Conservation (phyloP, 2,329 filamentous ascomycete species). For the Aspergillus sp. region DNA sequence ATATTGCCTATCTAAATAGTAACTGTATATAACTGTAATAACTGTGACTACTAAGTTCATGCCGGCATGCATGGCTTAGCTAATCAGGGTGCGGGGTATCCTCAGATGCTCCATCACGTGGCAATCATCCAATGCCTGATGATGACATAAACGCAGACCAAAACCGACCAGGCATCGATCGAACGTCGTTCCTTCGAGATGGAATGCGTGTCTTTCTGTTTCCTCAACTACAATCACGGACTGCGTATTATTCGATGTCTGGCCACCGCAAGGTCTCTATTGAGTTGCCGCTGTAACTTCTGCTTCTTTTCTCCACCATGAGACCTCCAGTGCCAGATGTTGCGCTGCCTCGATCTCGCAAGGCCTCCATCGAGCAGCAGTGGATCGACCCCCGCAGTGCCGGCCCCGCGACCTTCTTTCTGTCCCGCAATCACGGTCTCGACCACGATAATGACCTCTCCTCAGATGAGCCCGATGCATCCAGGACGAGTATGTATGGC, state of each 20-base stretch:
- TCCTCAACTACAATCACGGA: neutral
- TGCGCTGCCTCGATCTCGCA: constrained; percentile 36
- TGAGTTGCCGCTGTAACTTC: neutral
- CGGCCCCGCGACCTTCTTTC: constrained; percentile 61
- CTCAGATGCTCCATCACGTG: neutral
- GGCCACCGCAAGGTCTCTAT: neutral
- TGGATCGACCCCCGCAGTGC: constrained; percentile 41
- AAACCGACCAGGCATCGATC: neutral
- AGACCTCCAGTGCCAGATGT: constrained; percentile 41
- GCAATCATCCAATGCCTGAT: neutral
- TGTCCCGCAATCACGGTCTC: constrained; percentile 56
- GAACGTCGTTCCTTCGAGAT: neutral
- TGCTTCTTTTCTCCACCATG: constrained; percentile 33
- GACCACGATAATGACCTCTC: constrained; percentile 35
- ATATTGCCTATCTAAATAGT: too few relatives aligned
- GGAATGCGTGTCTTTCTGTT: neutral
- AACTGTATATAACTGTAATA: too few relatives aligned
- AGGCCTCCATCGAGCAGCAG: constrained; percentile 37
- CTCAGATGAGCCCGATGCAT: constrained; percentile 30
- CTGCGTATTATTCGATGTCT: constrained; percentile 7
- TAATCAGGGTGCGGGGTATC: neutral
- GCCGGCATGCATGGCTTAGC: neutral
- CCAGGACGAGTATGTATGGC: constrained; percentile 54
- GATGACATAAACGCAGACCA: neutral
- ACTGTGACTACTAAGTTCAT: neutral